These are phyloP conservation scores for Kazachstania viticola DNA, from an alignment of 805 yeast genomes.

Conservation along the genomic window DNA sequence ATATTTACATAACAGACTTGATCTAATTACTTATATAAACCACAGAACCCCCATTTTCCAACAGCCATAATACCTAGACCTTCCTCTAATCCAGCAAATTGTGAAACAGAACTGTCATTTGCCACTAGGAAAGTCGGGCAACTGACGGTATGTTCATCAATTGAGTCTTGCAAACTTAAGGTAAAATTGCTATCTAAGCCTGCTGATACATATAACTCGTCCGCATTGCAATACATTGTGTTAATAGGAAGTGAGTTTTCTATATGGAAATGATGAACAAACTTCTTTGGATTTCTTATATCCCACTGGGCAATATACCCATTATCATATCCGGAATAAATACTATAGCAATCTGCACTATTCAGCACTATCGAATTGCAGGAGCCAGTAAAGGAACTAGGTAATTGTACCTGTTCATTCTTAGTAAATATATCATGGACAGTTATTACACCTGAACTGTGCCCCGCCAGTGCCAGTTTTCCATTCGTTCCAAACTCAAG, in stretches of 20 bases:
- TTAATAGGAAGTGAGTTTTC: conserved; percentile 14
- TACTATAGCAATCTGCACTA: conserved; percentile 1
- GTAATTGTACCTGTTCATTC: conserved; percentile 15
- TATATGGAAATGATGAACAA: conserved; percentile 7
- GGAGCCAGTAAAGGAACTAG: conserved; percentile 18
- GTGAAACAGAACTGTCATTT: conserved; percentile 11
- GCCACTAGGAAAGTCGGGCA: conserved; percentile 12
- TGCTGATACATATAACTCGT: conserved; percentile 26
- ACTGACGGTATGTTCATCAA: background rate
- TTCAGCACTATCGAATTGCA: conserved; percentile 11
- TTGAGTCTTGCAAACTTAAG: conserved; percentile 1
- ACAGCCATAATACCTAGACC: background rate
- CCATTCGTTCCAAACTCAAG: conserved; percentile 41
- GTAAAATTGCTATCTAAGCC: conserved; percentile 18
- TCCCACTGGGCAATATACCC: conserved; percentile 34
- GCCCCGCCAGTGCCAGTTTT: conserved; percentile 34
- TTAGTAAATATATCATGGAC: conserved; percentile 30
- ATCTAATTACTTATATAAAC: too few species aligned
- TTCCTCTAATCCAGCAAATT: conserved; percentile 3
- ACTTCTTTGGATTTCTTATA: conserved; percentile 13
- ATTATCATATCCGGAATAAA: conserved; percentile 28
- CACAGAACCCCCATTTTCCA: conserved; percentile 3
- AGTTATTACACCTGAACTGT: conserved; percentile 29
- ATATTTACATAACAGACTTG: too few species aligned
- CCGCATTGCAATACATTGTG: conserved; percentile 8